Evolutionary conservation across 305 asterid species (phyloP).

Genomic region (Fraxinus sp.): DNA sequence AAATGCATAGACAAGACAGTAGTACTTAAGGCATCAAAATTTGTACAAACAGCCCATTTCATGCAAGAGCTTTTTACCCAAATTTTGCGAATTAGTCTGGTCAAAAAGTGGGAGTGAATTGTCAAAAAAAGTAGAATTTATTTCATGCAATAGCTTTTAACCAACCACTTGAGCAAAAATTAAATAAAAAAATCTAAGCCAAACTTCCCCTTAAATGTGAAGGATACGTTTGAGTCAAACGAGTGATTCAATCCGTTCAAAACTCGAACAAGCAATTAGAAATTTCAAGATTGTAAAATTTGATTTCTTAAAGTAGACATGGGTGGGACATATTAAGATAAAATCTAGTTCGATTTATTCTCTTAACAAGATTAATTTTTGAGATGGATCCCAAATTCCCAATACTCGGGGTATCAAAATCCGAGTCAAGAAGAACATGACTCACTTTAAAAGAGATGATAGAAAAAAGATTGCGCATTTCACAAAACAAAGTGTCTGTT

Average conservation of each 20-base stretch:
- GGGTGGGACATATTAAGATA: not conserved
- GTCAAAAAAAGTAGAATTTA: not conserved
- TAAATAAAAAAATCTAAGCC: not conserved
- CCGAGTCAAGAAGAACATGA: constrained; percentile 18
- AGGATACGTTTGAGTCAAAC: not conserved
- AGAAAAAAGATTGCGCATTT: constrained; percentile 14
- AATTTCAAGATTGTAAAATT: not conserved
- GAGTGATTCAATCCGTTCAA: no score
- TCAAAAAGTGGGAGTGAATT: not conserved
- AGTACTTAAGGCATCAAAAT: not conserved
- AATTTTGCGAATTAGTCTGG: not conserved
- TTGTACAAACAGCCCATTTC: not conserved
- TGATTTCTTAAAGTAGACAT: not conserved
- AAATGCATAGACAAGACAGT: not conserved
- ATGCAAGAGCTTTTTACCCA: not conserved
- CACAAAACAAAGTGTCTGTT: constrained; percentile 16
- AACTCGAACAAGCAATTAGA: not conserved
- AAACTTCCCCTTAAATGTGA: not conserved
- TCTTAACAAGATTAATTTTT: not conserved
- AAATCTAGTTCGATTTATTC: no score
- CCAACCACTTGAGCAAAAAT: not conserved
- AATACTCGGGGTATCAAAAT: not conserved
- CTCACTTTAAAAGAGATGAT: not conserved
- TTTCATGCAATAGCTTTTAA: not conserved
- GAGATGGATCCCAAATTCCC: not conserved